phyloP scores from a whole-genome alignment of 2,329 filamentous ascomycete species.

The Alternaria arborescens region DNA sequence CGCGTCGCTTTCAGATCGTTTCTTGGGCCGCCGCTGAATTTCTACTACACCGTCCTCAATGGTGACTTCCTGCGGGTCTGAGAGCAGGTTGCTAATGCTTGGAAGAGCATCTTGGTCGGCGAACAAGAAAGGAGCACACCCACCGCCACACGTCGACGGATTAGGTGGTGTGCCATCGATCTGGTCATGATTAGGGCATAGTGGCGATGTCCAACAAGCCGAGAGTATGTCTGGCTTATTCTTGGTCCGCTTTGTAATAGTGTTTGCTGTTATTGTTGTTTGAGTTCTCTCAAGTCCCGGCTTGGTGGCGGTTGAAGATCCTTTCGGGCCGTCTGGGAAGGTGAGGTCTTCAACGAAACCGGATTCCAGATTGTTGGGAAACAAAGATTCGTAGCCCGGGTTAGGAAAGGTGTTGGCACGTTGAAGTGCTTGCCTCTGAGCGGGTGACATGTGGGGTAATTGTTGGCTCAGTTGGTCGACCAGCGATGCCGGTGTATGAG shows the following conservation, averaged over 20 bases:
- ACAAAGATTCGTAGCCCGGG: conserved; percentile 47
- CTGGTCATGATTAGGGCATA: conserved; percentile 52
- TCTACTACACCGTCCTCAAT: conserved; percentile 50
- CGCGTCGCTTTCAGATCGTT: conserved; percentile 48
- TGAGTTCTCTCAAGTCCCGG: conserved; percentile 29
- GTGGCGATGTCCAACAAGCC: conserved; percentile 54
- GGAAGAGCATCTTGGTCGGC: conserved; percentile 45
- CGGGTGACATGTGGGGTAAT: conserved; percentile 37
- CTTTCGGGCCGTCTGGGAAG: conserved; percentile 48
- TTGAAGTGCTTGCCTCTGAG: conserved; percentile 34
- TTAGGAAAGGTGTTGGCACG: conserved; percentile 48
- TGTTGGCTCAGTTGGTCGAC: conserved; percentile 33
- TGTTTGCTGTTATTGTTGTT: conserved; percentile 24
- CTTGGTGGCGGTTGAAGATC: conserved; percentile 24
- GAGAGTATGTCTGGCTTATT: conserved; percentile 50
- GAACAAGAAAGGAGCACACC: conserved; percentile 53
- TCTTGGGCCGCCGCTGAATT: conserved; percentile 47
- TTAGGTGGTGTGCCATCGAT: conserved; percentile 51
- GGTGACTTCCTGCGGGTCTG: conserved; percentile 42
- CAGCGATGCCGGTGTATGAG: conserved; percentile 36
- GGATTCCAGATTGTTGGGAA: conserved; percentile 46
- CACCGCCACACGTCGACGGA: conserved; percentile 52
- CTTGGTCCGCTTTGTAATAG: conserved; percentile 44
- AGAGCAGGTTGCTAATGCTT: conserved; percentile 40
- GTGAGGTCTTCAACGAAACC: conserved; percentile 50